Base-by-base conservation (phyloP, 768 basidiomycete genomes). In the Calocybe indica region DNA sequence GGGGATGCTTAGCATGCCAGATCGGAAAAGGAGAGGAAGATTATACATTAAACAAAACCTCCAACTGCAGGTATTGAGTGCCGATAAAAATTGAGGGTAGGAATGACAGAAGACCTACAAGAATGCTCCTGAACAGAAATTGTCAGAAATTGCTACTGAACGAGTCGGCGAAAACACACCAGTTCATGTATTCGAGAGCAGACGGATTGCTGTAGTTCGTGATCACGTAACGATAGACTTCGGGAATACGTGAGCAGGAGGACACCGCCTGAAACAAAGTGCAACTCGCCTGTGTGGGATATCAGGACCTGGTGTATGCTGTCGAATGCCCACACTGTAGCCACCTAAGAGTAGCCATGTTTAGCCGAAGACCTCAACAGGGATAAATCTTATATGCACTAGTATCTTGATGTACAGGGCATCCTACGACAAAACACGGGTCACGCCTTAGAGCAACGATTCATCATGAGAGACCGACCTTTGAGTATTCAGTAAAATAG, bases 21-120 rank as follows among this genome's bases (percentile, higher is more conserved):
- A 37, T 37, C 40, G 14, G 22, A 38, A 36, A 38, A 7, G 6
- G 7, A 10, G 43, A 22, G 40, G 35, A 37, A 8, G 28, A 35
- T n/a, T 34, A 5, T 52, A 77, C 79, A 54, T 78, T 80, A 58
- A 79, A 79, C 33, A 80, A 55, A 9, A 81, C 78, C 61, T 81
- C 79, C 14, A 77, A 69, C 78, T 79, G 14, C 5, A 34, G 40
- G 22, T 37, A 45, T 28, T 37, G 28, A 34, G 14, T 51, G 29
- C n/a, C 9, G 12, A 45, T 10, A 5, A 28, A 5, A 33, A 7
- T 13, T 52, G 10, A 43, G 43, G 29, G 35, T 34, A 12, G 36
- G 13, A 14, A n/a, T 3, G 7, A 13, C 33, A 10, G 30, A 33
- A 22, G 33, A 57, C 71, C 48, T 56, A 75, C 76, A 40, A 80